Base-by-base conservation (phyloP, 108 stramenopile genomes). In the Aurantiochytrium sp. region DNA sequence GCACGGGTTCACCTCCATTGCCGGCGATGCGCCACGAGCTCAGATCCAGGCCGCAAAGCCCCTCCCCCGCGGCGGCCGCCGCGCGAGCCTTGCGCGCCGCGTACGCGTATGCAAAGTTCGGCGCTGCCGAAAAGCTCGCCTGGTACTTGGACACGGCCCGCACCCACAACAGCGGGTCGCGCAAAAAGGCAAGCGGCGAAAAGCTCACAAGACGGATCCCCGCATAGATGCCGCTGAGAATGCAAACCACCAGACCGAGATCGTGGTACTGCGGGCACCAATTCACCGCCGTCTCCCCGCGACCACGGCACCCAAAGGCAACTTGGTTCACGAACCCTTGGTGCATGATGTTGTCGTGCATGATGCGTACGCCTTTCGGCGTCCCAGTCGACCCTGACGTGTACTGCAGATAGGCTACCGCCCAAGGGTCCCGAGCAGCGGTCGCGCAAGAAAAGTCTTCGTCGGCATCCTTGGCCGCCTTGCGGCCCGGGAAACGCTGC, bases 221-320 rank as follows among this genome's bases (percentile, higher is more conserved):
- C 6, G 98, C 98, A 85, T 96, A 98, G 15, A 98, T 86, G 3
- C 93, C 81, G 24, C 98, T 98, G 3, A 99, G 91, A 54, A 96
- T 93, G 19, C 95, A 94, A 37, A 98, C 98, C 68, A 99, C 98
- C 54, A 99, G 93, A 22, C 98, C 99, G 97, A 99, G 98, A 89
- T 99, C 99, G 89, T 99, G 99, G 90, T 99, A 99, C 92, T 99
- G 99, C 0, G 97, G 99, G 15, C 99, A 92, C 98, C 99, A 99
- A 48, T 81, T 48, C 12, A 48, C 45, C 8, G 45, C 73, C 6
- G 73, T 81, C 12, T 81, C 73, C 24, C 45, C 45, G 19, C 45
- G 39, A 12, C 73, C 73, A 81, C 6, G 15, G 73, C 45, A 48
- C 27, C 73, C 73, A 41, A 81, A 81, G 10, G 73, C 73, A 21